Conservation (phyloP, 179 eudicot species). For the Sideroxylon spinosum region DNA sequence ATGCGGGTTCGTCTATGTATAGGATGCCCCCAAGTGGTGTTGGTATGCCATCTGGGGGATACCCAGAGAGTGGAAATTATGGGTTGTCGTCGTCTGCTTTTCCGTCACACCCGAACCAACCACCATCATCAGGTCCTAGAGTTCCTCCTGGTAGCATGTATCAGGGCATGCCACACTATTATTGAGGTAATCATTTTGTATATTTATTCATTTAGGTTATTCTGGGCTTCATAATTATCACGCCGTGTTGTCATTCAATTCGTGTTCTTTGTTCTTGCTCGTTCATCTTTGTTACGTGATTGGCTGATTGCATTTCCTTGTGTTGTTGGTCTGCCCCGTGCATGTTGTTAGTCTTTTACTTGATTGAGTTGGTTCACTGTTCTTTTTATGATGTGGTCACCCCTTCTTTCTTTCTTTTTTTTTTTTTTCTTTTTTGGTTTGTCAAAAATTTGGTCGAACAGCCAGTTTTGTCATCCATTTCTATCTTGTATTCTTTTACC, state of each 20-base stretch:
- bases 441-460: not conserved
- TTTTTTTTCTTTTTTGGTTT: not conserved
- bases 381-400: not conserved
- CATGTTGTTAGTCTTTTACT: not conserved
- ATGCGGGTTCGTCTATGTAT: constrained; percentile 26
- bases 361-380: constrained; percentile 12
- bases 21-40: constrained; percentile 38
- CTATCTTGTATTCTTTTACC: not conserved
- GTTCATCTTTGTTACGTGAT: not conserved
- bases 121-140: constrained; percentile 38
- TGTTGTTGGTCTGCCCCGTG: not conserved
- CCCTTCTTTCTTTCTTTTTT: not conserved
- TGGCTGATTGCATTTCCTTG: not conserved
- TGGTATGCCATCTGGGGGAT: constrained; percentile 44
- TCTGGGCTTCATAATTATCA: not conserved
- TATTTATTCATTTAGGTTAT: not conserved
- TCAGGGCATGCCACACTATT: constrained; percentile 58
- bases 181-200: constrained; percentile 37
- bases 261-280: not conserved
- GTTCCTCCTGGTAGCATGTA: constrained; percentile 54
- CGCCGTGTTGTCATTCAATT: not conserved
- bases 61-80: constrained; percentile 49
- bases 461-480: no score
- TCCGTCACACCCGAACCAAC: constrained; percentile 34
- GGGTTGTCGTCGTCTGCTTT: constrained; percentile 33